Percentiles rank a stretch among this genome's conserved stretches.
Conservation (phyloP, 2,329 filamentous ascomycete species). For the Waltergamsia citrina region DNA sequence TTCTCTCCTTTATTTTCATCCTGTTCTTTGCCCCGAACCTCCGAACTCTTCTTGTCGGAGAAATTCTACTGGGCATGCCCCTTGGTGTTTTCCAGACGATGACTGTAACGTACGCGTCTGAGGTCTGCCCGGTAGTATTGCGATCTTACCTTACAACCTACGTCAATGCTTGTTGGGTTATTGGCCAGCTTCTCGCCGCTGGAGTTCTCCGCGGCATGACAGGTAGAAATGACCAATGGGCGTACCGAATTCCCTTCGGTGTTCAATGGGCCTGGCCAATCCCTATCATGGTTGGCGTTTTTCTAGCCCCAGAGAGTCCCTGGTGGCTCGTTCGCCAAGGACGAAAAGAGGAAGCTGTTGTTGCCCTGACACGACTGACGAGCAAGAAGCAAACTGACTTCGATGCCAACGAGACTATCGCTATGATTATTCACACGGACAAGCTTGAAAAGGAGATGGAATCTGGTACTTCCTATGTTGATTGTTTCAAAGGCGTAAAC, state of each 20-base stretch:
- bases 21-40: conserved; percentile 22
- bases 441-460: conserved; percentile 17
- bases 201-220: conserved; percentile 25
- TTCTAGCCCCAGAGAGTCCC: conserved; percentile 18
- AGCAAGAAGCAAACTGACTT: background rate
- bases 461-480: conserved; percentile 19
- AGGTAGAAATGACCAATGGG: conserved; percentile 14
- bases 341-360: conserved; percentile 29
- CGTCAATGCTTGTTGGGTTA: conserved; percentile 5
- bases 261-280: conserved; percentile 23
- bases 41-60: conserved; percentile 17
- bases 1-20: conserved; percentile 24
- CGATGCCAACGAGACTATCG: conserved; percentile 10
- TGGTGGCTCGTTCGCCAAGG: conserved; percentile 24
- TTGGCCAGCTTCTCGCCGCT: conserved; percentile 27
- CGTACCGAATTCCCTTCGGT: conserved; percentile 25
- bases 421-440: conserved; percentile 17
- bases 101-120: conserved; percentile 24
- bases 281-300: conserved; percentile 13
- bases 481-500: conserved; percentile 35
- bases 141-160: conserved; percentile 18
- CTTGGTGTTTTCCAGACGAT: conserved; percentile 21
- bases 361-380: conserved; percentile 9
- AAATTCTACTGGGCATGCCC: conserved; percentile 22
- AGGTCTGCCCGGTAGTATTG: conserved; percentile 17